A percentile compares a stretch with the other conserved stretches of the same genome.
Evolutionary conservation across 2,329 filamentous ascomycete genomes (phyloP).

Genomic region (Penicillium rolfsii): DNA sequence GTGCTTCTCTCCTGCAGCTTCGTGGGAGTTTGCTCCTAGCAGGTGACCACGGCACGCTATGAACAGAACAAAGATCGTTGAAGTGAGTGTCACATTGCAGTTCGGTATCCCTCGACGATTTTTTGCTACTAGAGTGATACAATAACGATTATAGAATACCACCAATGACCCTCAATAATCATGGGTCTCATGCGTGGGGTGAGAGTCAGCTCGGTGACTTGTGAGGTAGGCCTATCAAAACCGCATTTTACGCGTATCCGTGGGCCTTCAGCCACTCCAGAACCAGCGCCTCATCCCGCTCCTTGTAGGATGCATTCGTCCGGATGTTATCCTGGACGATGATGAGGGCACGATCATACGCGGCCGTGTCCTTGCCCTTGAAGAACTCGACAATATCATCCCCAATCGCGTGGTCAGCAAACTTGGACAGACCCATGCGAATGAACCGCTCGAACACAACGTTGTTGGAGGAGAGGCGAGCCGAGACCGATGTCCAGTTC

Average conservation of each 20-base stretch:
- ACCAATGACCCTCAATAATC: neutral
- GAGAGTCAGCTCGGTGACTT: neutral
- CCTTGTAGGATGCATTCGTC: conserved; percentile 78
- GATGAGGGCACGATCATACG: conserved; percentile 82
- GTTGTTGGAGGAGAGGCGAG: conserved; percentile 76
- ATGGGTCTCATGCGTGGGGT: neutral
- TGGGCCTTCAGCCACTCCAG: conserved; percentile 76
- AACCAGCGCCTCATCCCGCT: conserved; percentile 72
- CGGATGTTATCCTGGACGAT: conserved; percentile 85
- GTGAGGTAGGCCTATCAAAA: neutral
- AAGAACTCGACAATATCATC: conserved; percentile 86
- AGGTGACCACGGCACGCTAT: conserved; percentile 14
- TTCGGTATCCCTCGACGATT: neutral
- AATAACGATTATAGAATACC: neutral
- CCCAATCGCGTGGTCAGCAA: conserved; percentile 69
- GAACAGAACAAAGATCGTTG: neutral
- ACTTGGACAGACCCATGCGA: conserved; percentile 75
- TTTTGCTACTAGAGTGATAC: neutral
- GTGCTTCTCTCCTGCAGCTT: conserved; percentile 9
- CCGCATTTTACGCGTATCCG: conserved; percentile 55
- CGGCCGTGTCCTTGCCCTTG: conserved; percentile 78
- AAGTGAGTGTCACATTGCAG: neutral
- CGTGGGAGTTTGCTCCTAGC: conserved; percentile 14
- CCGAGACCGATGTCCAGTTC: conserved; percentile 75
- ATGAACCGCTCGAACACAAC: conserved; percentile 90